phyloP scores from a whole-genome alignment of 1,284 basidiomycete genomes.

The Farysia itapuensis region DNA sequence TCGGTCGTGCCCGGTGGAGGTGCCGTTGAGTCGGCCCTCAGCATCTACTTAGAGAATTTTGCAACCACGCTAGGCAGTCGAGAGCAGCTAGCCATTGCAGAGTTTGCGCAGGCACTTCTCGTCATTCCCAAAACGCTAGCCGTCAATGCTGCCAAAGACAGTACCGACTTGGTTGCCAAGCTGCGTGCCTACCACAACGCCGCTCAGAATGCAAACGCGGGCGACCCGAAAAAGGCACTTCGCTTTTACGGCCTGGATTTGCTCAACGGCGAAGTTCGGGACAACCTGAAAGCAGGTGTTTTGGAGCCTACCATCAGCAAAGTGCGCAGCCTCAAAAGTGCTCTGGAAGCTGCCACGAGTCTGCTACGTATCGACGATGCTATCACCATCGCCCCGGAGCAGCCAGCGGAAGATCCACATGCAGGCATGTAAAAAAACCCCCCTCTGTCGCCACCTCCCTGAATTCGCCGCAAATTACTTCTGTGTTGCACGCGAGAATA shows the following conservation, averaged over 20 bases:
- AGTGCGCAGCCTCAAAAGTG: conserved; percentile 92
- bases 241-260: conserved; percentile 94
- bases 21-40: conserved; percentile 93
- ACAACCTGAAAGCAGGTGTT: conserved; percentile 90
- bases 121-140: conserved; percentile 88
- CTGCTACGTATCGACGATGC: conserved; percentile 90
- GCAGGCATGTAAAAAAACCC: conserved; percentile 58
- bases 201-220: conserved; percentile 81
- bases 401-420: conserved; percentile 55
- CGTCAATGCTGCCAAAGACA: conserved; percentile 97
- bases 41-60: conserved; percentile 98
- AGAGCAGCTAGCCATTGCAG: conserved; percentile 97
- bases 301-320: conserved; percentile 97
- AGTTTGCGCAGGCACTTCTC: conserved; percentile 89
- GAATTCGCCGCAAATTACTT: too few relatives aligned
- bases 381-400: conserved; percentile 52
- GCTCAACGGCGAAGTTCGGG: conserved; percentile 87
- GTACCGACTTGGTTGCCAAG: conserved; percentile 95
- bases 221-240: conserved; percentile 91
- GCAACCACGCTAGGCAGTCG: conserved; percentile 90
- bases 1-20: conserved; percentile 95
- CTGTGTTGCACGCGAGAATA: too few relatives aligned
- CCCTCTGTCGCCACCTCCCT: too few relatives aligned
- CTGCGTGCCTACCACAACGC: conserved; percentile 92
- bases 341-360: conserved; percentile 93